phyloP scores from a whole-genome alignment of 2,329 filamentous ascomycete genomes.

The Elsinoe necatrix region DNA sequence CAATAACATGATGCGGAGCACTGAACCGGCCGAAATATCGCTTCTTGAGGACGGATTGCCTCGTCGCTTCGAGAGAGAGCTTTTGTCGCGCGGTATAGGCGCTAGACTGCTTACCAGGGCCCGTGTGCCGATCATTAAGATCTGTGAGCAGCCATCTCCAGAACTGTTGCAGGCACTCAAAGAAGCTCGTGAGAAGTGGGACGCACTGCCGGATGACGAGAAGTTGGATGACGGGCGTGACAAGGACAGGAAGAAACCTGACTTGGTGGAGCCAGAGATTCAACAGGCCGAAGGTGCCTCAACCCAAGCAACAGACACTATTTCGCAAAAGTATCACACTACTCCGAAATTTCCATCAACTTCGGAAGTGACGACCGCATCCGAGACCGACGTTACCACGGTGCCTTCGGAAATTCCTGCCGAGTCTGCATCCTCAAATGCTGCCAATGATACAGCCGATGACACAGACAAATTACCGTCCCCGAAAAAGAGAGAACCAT shows the following conservation, averaged over 20 bases:
- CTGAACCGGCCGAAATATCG: conserved; percentile 23
- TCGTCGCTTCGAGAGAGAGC: conserved; percentile 63
- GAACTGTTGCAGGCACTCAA: conserved; percentile 53
- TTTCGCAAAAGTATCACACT: neutral
- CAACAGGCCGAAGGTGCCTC: conserved; percentile 23
- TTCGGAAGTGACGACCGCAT: neutral
- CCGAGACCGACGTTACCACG: too few species aligned
- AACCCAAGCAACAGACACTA: conserved; percentile 16
- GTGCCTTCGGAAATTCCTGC: too few species aligned
- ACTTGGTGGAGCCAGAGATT: neutral
- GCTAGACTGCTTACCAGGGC: conserved; percentile 70
- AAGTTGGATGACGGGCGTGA: conserved; percentile 23
- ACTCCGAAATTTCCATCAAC: neutral
- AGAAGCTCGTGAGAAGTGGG: conserved; percentile 63
- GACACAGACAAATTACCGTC: neutral
- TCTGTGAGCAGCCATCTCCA: conserved; percentile 62
- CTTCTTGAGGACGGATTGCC: conserved; percentile 53
- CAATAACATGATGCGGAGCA: conserved; percentile 19
- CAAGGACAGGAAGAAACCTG: conserved; percentile 1
- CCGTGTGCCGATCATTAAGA: conserved; percentile 77
- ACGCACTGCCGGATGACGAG: conserved; percentile 44
- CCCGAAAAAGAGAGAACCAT: conserved; percentile 22
- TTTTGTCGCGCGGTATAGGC: conserved; percentile 64
- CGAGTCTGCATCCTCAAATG: neutral
- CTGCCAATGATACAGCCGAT: neutral